Evolutionary conservation across 2,329 filamentous ascomycete genomes (phyloP).

Genomic region (Cladosporium oxysporum): DNA sequence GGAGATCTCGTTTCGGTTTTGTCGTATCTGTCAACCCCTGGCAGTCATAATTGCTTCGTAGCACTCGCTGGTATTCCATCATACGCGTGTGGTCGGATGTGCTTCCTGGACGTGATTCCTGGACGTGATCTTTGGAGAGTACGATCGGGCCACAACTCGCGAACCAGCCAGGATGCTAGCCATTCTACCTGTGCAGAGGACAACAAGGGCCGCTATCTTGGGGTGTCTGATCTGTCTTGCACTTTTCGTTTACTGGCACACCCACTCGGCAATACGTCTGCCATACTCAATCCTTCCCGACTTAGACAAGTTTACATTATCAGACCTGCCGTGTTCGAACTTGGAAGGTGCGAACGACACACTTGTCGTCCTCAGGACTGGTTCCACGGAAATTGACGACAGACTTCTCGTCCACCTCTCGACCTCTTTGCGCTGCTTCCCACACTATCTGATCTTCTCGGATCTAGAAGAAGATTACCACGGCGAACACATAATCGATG

Average conservation of each 20-base stretch:
- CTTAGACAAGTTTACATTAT: no score
- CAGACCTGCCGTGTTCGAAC: slow-evolving; percentile 22
- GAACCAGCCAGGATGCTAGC: neutral
- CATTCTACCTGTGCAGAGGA: neutral
- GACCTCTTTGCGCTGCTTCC: slow-evolving; percentile 57
- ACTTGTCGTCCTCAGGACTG: slow-evolving; percentile 60
- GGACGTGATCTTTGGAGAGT: neutral
- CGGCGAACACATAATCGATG: slow-evolving; percentile 42
- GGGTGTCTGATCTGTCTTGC: neutral
- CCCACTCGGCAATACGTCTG: neutral
- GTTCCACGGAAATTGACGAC: slow-evolving; percentile 56
- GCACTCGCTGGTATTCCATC: neutral
- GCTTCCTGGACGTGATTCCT: no score
- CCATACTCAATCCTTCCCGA: neutral
- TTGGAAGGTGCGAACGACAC: slow-evolving; percentile 48
- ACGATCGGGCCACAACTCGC: neutral
- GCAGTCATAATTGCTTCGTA: neutral
- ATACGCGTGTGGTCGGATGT: no score
- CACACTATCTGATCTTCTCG: slow-evolving; percentile 59
- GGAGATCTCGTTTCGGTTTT: neutral
- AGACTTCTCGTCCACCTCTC: slow-evolving; percentile 58
- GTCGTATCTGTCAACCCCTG: neutral
- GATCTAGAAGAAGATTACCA: slow-evolving; percentile 57
- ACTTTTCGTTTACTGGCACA: neutral
- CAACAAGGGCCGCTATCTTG: neutral